Conservation (phyloP, 2,329 filamentous ascomycete genomes). For the Colletotrichum graminicola region DNA sequence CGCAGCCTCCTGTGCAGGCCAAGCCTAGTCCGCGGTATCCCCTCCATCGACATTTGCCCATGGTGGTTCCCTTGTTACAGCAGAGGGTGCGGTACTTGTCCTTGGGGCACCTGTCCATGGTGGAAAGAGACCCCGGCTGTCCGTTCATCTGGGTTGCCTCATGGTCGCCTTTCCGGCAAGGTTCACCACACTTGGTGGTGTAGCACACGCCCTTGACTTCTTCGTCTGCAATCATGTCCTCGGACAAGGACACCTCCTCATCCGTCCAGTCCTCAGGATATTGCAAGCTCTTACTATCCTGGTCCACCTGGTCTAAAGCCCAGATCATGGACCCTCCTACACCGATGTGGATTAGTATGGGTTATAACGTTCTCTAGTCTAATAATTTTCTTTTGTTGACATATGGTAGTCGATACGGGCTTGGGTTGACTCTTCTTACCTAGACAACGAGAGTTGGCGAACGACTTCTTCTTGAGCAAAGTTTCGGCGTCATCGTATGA, state of each 20-base stretch:
- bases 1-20: constrained; percentile 48
- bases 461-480: constrained; percentile 10
- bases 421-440: neutral
- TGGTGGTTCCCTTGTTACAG: constrained; percentile 44
- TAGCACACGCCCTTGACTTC: constrained; percentile 44
- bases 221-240: constrained; percentile 25
- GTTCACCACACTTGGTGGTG: constrained; percentile 45
- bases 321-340: constrained; percentile 16
- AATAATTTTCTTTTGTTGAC: too few relatives aligned
- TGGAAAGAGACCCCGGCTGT: constrained; percentile 46
- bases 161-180: constrained; percentile 46
- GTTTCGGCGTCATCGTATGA: constrained; percentile 48
- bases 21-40: constrained; percentile 49
- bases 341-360: too few relatives aligned
- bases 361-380: too few relatives aligned
- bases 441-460: constrained; percentile 30
- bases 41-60: constrained; percentile 48
- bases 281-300: constrained; percentile 10
- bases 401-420: too few relatives aligned
- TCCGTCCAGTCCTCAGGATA: constrained; percentile 30
- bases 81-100: constrained; percentile 47
- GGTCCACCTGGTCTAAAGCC: constrained; percentile 42
- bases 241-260: constrained; percentile 17
- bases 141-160: constrained; percentile 49
- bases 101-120: constrained; percentile 45